Conservation (phyloP, 2,329 filamentous ascomycete species). For the Amylocarpus encephaloides region DNA sequence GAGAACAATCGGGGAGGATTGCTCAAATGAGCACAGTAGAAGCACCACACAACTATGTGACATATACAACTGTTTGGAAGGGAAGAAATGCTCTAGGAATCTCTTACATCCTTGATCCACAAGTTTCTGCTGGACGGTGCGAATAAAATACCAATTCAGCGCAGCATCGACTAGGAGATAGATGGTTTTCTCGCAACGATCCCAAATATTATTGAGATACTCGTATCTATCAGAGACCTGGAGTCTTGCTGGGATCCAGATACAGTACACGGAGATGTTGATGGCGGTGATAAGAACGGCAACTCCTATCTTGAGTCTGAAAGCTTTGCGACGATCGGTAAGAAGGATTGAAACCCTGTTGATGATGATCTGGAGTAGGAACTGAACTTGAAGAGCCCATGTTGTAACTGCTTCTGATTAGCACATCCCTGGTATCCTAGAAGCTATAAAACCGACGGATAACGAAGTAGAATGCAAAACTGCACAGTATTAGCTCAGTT, state of each 20-base stretch:
- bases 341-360: slow-evolving; percentile 46
- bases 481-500: not conserved
- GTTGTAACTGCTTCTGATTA: slow-evolving; percentile 13
- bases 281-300: slow-evolving; percentile 39
- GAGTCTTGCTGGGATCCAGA: slow-evolving; percentile 47
- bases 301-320: slow-evolving; percentile 37
- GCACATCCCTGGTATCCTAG: not conserved
- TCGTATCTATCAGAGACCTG: slow-evolving; percentile 37
- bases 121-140: slow-evolving; percentile 34
- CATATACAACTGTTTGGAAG: not conserved
- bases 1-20: too few species aligned
- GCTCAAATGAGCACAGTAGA: not conserved
- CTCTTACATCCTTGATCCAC: slow-evolving; percentile 30
- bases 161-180: slow-evolving; percentile 44
- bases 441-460: slow-evolving; percentile 13
- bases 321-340: slow-evolving; percentile 34
- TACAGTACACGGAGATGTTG: slow-evolving; percentile 47
- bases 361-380: slow-evolving; percentile 49
- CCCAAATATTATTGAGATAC: slow-evolving; percentile 44
- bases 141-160: slow-evolving; percentile 49
- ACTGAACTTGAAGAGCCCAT: slow-evolving; percentile 39
- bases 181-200: slow-evolving; percentile 45
- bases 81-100: not conserved
- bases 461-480: not conserved
- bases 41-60: not conserved